Evolutionary conservation across 345 rosid species (phyloP), one percentile per base, ranked within the genome.

Genomic region (Barbarea vulgaris): DNA sequence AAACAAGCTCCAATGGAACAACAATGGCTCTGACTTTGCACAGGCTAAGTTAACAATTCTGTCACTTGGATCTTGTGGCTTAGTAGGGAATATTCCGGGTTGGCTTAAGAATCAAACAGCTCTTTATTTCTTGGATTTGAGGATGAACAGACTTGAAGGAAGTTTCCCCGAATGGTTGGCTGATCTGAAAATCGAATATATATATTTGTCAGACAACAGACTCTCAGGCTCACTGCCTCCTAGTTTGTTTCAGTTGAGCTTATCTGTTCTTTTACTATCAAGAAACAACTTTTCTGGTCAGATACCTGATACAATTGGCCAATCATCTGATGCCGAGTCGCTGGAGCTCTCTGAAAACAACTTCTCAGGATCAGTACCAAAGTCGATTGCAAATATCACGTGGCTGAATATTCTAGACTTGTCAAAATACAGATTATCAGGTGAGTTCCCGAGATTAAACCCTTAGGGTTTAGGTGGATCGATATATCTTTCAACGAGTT

Each of bases 1-100:
- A n/a, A 82, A 75, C 66, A 79, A 84, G n/a, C 81, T 86, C 55
- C 79, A 75, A 5, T 84, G 84, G 85, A 57, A 79, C 75, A 79
- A 79, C 51, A 57, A 7, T 11, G 80, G 39, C 4, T 58, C 21
- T 50, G 42, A 81, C 18, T 75, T 50, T 30, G 81, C 77, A 28
- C 73, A 27, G 47, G 77, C 72, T 48, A 74, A 55, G 70, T 37
- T 86, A 13, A n/a, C 52, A n/a, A n/a, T n/a, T n/a, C 72, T 82
- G 48, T 86, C 87, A 41, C 33, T 86, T 63, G 67, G 48, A 44
- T 74, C 87, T 6, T 84, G 83, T 81, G 53, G 78, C 30, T 71
- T 86, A 46, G 6, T 54, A 50, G 85, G 86, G 13, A 57, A 25
- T 7, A 84, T 84, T 65, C 87, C 81, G 0, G 72, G 46, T 9